Base-by-base conservation (phyloP, 331 rosid species). In the Acacia pycnantha region DNA sequence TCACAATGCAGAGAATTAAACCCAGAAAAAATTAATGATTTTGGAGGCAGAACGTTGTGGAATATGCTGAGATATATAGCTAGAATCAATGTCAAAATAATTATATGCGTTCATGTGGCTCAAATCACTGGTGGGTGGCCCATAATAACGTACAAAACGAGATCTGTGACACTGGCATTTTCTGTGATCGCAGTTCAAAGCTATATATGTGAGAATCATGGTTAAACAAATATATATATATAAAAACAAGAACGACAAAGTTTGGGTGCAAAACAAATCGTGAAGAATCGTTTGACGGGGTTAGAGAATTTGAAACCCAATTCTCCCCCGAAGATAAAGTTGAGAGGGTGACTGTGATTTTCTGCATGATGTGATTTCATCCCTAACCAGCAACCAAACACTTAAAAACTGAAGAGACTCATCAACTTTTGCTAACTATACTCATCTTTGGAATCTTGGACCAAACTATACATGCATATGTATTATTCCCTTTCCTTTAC, bases 161-260 rank as follows among this genome's bases (percentile, higher is more conserved):
- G 71, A 76, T 76, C 51, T 47, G 50, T 10, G 62, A 71, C 58
- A 73, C 16, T 35, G 5, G 58, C 87, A 77, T 80, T 81, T 86
- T 81, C 21, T 56, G 74, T 84, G 83, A 86, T 86, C 22, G 15
- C 74, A 46, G 81, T 83, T 86, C 27, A 71, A 44, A 71, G 76
- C 35, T 3, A n/a, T n/a, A n/a, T n/a, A n/a, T 24, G 35, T 15
- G 19, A 26, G 76, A 71, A 71, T 71, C 76, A 40, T 46, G 11
- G 12, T 4, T 70, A 11, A n/a, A 41, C 33, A 15, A 41, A 14
- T 5, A 43, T n/a, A n/a, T n/a, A n/a, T n/a, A n/a, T n/a, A 26
- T 24, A 21, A 58, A 22, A 22, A n/a, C 8, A 24, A 70, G 29
- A 22, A 70, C 3, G 48, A 44, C 19, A 24, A 14, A 8, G 40